Evolutionary conservation across 371 early-diverging fungal species (phyloP), one percentile per base, ranked within the genome.

Genomic region (Gilbertella persicaria): DNA sequence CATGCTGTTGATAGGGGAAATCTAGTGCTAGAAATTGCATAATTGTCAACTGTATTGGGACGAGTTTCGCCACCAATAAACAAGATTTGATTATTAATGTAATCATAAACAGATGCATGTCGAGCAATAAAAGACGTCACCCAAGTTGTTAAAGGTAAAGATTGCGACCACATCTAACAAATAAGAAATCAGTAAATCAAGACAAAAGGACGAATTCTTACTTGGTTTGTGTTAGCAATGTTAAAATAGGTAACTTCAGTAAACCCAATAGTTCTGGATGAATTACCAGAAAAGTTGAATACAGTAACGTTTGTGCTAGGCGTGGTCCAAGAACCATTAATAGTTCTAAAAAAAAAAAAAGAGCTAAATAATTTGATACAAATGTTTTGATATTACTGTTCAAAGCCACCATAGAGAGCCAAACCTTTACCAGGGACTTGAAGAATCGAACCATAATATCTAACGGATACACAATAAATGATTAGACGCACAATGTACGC

Each of bases 331-430:
- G 12, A 12, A 5, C 12, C 13, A 10, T 33, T 33, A 13, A 33
- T 33, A n/a, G n/a, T n/a, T n/a, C n/a, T n/a, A n/a, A n/a, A n/a
- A n/a, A n/a, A n/a, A n/a, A n/a, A n/a, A n/a, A n/a, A n/a, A 33
- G 8, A 33, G 6, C 33, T 33, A 33, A 3, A 33, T 8, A 12
- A 9, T 33, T 33, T 6, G 3, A 12, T 33, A 13, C 8, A 10
- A 6, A 33, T 5, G 10, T 5, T 12, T 5, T 12, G 13, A n/a
- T 13, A 10, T 16, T 28, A 50, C 50, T 12, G 14, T 20, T 50
- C 50, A 29, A 40, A 40, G 9, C 50, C 50, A 3, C 50, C 50
- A 28, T 29, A 50, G 20, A 50, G 28, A 9, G 50, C 50, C 8
- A 30, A 29, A 2, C 50, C 50, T 40, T 40, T 39, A 14, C 41